Evolutionary conservation across 768 basidiomycete genomes (phyloP), one percentile per base, ranked within the genome.

Genomic region (Cyathus striatus): DNA sequence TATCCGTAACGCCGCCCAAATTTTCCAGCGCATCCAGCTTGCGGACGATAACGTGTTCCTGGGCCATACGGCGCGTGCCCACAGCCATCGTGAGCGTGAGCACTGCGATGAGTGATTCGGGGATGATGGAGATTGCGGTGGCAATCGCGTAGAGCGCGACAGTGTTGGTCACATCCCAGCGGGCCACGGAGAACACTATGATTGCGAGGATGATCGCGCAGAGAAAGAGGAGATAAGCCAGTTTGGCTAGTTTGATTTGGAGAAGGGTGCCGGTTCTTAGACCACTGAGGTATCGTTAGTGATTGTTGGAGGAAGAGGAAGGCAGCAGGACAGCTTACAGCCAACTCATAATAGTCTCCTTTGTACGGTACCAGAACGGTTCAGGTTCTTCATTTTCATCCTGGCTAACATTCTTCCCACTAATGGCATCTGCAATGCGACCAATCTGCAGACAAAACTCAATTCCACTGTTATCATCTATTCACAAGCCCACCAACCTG

Each of bases 11-110:
- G 6, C 72, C 76, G 9, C 79, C 77, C 32, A 84, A 55, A 39
- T 73, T 78, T 53, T 83, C 80, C 48, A 83, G 65, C 10, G 81
- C 79, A 49, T 82, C 79, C 47, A 84, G 70, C 41, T 76, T 71
- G 24, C 79, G 70, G 12, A 82, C 78, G 43, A 84, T 73, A 26
- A 81, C 81, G 47, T 81, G 71, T 53, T 79, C 64, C 35, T 59
- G 65, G 2, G 76, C 78, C 56, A 82, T 76, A 41, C 72, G 70
- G 40, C 69, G 64, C 2, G 76, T 76, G 0, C 78, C 79, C 21
- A 76, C 68, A 6, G 80, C 76, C 59, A 82, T 66, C 10, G 80
- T 83, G 33, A 81, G 65, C 2, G 77, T 75, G 51, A 81, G 59
- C 27, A 76, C 69, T 9, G 70, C 73, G 42, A 70, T 62, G 30